phyloP scores from a whole-genome alignment of 306 rosid genomes.

The Cicer chorassanicum region DNA sequence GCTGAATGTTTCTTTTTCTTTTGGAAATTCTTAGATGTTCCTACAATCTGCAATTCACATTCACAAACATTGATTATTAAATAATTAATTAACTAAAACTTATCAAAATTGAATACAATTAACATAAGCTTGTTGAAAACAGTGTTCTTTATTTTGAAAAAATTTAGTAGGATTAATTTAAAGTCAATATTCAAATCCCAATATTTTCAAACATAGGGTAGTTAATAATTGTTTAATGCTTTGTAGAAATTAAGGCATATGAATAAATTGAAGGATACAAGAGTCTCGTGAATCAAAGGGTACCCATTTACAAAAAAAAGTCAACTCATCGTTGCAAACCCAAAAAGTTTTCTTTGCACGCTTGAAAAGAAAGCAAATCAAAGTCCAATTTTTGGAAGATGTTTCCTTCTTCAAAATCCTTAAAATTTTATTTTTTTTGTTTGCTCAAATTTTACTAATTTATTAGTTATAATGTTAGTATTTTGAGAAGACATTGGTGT shows the following conservation, averaged over 20 bases:
- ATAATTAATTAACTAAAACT: not conserved
- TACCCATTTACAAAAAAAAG: conserved; percentile 41
- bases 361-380: conserved; percentile 41
- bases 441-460: not conserved
- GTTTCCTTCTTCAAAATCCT: too few species aligned
- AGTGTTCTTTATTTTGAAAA: not conserved
- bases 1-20: conserved; percentile 55
- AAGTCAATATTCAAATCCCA: conserved; percentile 46
- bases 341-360: conserved; percentile 9
- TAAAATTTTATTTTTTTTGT: too few species aligned
- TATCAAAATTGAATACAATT: not conserved
- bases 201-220: conserved; percentile 31
- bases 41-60: conserved; percentile 65
- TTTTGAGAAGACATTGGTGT: conserved; percentile 10
- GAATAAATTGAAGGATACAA: conserved; percentile 39
- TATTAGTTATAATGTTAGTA: too few species aligned
- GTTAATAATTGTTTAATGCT: conserved; percentile 36
- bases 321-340: conserved; percentile 47
- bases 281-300: conserved; percentile 46
- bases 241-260: conserved; percentile 28
- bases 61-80: conserved; percentile 24
- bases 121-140: conserved; percentile 2
- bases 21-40: conserved; percentile 68
- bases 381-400: not conserved
- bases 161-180: not conserved